These are phyloP conservation scores for Fusarium marasasianum DNA, from an alignment of 2,329 filamentous ascomycete species.

Conservation along the genomic window DNA sequence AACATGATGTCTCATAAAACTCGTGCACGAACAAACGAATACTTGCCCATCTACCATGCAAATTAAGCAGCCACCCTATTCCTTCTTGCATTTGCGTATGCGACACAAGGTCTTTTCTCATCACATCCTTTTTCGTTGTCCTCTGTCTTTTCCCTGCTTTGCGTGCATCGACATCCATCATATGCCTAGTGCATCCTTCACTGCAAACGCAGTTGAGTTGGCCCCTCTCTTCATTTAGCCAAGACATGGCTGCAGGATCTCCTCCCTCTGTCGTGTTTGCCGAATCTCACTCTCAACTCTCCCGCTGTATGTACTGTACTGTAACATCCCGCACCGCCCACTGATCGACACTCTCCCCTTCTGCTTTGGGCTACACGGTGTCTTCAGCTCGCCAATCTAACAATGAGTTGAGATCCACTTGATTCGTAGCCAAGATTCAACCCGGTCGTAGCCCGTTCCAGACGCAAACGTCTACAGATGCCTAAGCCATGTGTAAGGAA, in stretches of 20 bases:
- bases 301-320: background rate
- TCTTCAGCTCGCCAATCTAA: slow-evolving; percentile 33
- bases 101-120: background rate
- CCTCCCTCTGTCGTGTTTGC: background rate
- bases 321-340: background rate
- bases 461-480: background rate
- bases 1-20: slow-evolving; percentile 33
- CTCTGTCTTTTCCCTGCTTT: background rate
- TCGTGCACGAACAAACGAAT: background rate
- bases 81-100: background rate
- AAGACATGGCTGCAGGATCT: slow-evolving; percentile 25
- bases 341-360: slow-evolving; percentile 13
- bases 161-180: background rate
- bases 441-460: background rate
- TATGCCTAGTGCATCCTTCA: background rate
- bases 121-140: slow-evolving; percentile 6
- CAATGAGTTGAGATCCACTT: background rate
- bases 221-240: background rate
- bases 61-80: background rate
- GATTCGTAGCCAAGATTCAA: background rate
- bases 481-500: background rate
- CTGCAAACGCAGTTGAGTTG: background rate
- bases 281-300: background rate
- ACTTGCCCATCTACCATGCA: background rate
- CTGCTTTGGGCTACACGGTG: background rate